A percentile compares a stretch with the other conserved stretches of the same genome.
Conservation (phyloP, 495 filamentous ascomycete species). For the Aspergillus bridgeri region DNA sequence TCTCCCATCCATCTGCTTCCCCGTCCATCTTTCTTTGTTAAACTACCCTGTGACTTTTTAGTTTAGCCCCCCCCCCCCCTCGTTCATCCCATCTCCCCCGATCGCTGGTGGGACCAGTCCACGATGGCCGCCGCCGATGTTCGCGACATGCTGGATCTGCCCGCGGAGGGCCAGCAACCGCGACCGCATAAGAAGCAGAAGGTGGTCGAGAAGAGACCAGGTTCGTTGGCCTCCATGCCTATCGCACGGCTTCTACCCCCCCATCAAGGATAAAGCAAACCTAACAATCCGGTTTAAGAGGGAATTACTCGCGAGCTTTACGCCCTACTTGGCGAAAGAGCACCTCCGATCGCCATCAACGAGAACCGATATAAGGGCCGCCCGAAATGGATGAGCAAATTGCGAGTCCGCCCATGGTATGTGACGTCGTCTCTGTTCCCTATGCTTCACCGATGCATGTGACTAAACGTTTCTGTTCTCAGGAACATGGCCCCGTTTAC, state of each 20-base stretch:
- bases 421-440: not conserved
- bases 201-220: constrained; percentile 64
- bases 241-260: constrained; percentile 22
- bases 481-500: constrained; percentile 56
- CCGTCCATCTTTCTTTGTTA: not conserved
- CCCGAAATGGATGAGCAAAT: constrained; percentile 56
- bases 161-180: constrained; percentile 54
- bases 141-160: constrained; percentile 84
- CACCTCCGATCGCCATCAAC: constrained; percentile 64
- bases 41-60: not conserved
- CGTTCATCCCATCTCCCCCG: not conserved
- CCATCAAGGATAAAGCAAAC: not conserved
- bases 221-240: constrained; percentile 35
- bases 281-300: constrained; percentile 52
- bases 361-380: constrained; percentile 65
- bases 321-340: constrained; percentile 63
- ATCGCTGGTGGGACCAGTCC: constrained; percentile 1
- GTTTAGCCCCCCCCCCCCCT: not conserved
- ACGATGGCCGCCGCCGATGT: constrained; percentile 78
- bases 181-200: constrained; percentile 77
- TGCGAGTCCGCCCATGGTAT: constrained; percentile 53
- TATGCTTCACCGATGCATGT: not conserved
- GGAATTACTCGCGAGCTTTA: constrained; percentile 66
- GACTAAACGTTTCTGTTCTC: not conserved
- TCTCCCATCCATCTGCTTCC: not conserved